Evolutionary conservation across 306 rosid species (phyloP).

Genomic region (Begonia peltatifolia): DNA sequence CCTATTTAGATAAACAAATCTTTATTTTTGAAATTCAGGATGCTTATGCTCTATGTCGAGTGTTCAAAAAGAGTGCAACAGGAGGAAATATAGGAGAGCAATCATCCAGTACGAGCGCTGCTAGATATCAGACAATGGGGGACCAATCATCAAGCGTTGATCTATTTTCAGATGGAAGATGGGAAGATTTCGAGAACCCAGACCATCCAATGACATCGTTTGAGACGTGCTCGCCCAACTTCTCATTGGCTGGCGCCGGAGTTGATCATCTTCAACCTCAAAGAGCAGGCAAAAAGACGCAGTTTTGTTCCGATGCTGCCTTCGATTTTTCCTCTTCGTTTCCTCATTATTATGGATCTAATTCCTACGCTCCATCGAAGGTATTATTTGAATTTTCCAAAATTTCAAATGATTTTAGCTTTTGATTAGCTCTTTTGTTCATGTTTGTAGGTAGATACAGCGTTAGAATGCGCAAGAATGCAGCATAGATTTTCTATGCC

Average conservation of each 20-base stretch:
- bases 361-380: constrained; percentile 68
- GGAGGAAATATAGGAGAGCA: constrained; percentile 49
- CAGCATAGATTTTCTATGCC: constrained; percentile 67
- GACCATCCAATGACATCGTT: constrained; percentile 23
- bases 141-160: constrained; percentile 62
- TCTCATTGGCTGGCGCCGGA: constrained; percentile 11
- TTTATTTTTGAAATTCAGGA: constrained; percentile 29
- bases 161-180: constrained; percentile 54
- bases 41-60: constrained; percentile 81
- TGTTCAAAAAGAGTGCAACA: constrained; percentile 58
- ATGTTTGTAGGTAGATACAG: constrained; percentile 58
- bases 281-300: constrained; percentile 38
- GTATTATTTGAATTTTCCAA: constrained; percentile 13
- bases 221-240: constrained; percentile 18
- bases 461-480: constrained; percentile 86
- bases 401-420: neutral
- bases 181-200: constrained; percentile 52
- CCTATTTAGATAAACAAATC: neutral
- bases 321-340: constrained; percentile 25
- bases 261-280: constrained; percentile 7
- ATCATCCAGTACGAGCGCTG: constrained; percentile 17
- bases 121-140: constrained; percentile 28
- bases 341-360: constrained; percentile 33
- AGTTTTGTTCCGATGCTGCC: constrained; percentile 34
- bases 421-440: neutral